Evolutionary conservation across 768 basidiomycete species (phyloP).

Genomic region (Cyclocybe aegerita): DNA sequence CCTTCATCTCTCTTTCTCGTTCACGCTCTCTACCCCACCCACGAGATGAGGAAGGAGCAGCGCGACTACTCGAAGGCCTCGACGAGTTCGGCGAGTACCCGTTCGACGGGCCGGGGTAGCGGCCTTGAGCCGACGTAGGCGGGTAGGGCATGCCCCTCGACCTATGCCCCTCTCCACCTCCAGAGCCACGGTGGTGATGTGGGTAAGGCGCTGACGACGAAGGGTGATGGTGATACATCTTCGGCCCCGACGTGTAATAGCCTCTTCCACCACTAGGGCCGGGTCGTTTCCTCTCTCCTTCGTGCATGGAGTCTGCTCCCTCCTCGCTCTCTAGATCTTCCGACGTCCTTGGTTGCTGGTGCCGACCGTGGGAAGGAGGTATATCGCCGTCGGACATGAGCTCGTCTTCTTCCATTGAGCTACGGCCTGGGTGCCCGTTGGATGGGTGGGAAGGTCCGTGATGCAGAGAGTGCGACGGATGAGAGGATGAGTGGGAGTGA

Average conservation of each 20-base stretch:
- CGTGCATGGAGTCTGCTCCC: slow-evolving; percentile 20
- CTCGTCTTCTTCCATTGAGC: slow-evolving; percentile 24
- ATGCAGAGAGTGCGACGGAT: background rate
- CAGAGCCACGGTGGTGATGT: slow-evolving; percentile 1
- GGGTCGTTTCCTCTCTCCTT: slow-evolving; percentile 13
- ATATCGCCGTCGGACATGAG: slow-evolving; percentile 20
- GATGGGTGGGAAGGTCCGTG: background rate
- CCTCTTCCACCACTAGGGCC: too few species aligned
- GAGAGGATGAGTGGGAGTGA: background rate
- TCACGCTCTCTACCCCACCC: too few species aligned
- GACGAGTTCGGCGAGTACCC: too few species aligned
- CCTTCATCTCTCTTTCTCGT: too few species aligned
- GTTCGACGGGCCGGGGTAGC: too few species aligned
- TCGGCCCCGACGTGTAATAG: background rate
- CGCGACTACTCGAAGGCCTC: too few species aligned
- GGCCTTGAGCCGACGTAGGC: too few species aligned
- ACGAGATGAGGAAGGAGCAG: too few species aligned
- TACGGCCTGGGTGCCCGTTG: slow-evolving; percentile 1
- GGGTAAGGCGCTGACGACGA: slow-evolving; percentile 4
- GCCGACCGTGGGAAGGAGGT: background rate
- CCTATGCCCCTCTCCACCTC: background rate
- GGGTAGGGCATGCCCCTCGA: background rate
- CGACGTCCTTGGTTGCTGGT: background rate
- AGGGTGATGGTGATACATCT: background rate
- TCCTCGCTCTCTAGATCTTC: slow-evolving; percentile 23